Percentiles rank a stretch among this genome's conserved stretches.
Conservation (phyloP, 371 early-diverging fungal species). For the Mucor sp. region DNA sequence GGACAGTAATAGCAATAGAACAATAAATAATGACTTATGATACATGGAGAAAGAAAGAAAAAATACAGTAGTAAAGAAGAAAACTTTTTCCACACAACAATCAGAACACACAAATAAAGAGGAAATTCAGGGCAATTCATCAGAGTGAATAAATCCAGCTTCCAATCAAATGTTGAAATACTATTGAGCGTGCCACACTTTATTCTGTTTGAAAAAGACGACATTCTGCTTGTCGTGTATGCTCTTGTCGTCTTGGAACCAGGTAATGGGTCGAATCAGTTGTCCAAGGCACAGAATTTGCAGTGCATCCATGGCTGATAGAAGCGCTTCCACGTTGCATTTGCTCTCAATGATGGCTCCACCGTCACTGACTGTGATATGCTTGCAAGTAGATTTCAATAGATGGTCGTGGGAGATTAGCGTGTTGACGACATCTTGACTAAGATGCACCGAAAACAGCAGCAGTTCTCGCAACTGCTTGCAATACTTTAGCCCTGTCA, state of each 20-base stretch:
- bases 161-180: background rate
- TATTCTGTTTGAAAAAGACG: background rate
- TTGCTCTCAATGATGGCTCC: background rate
- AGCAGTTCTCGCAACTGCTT: background rate
- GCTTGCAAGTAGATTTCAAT: background rate
- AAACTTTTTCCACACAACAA: background rate
- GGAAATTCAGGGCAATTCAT: background rate
- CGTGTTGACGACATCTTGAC: background rate
- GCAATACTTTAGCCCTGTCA: background rate
- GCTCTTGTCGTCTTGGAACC: background rate
- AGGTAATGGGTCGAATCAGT: background rate
- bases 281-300: background rate
- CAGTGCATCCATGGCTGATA: background rate
- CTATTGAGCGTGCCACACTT: background rate
- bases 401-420: background rate
- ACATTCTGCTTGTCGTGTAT: background rate
- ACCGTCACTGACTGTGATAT: background rate
- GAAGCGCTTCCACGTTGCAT: background rate
- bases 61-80: background rate
- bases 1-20: background rate
- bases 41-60: background rate
- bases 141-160: background rate
- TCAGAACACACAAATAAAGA: background rate
- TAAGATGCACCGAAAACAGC: background rate
- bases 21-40: background rate